phyloP scores from a whole-genome alignment of 805 yeast species.

The Vanderwaltozyma yarrowii region DNA sequence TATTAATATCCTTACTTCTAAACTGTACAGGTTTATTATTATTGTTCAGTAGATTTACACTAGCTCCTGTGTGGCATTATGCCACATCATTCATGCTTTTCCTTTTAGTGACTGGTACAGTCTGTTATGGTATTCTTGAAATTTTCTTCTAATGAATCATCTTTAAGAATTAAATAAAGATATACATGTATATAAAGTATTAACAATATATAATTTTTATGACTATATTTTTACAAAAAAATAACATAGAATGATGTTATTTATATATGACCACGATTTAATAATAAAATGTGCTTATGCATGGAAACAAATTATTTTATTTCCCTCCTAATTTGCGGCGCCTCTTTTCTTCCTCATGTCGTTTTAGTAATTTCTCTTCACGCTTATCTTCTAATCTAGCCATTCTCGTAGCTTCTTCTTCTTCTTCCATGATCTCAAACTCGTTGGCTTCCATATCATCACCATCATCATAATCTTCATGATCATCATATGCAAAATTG shows the following conservation, averaged over 20 bases:
- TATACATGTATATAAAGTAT: too few relatives aligned
- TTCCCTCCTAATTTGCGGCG: background rate
- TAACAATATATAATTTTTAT: too few relatives aligned
- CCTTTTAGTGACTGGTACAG: conserved; percentile 19
- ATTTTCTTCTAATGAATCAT: conserved; percentile 12
- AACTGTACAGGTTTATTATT: conserved; percentile 17
- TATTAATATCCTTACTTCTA: conserved; percentile 18
- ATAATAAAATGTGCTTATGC: too few relatives aligned
- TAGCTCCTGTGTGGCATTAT: conserved; percentile 29
- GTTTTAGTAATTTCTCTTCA: conserved; percentile 54
- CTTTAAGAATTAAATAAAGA: too few relatives aligned
- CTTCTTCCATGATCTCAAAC: conserved; percentile 78
- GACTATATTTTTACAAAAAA: too few relatives aligned
- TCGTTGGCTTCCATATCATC: conserved; percentile 94
- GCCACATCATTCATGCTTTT: conserved; percentile 18
- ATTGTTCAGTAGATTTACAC: conserved; percentile 22
- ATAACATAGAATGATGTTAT: too few relatives aligned
- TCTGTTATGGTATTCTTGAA: conserved; percentile 26
- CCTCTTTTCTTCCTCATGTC: conserved; percentile 36
- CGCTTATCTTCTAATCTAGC: conserved; percentile 69
- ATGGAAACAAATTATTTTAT: too few relatives aligned
- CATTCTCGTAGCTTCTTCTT: conserved; percentile 50
- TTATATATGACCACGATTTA: too few relatives aligned
- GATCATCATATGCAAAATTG: conserved; percentile 31
- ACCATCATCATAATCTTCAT: conserved; percentile 3